phyloP scores from a whole-genome alignment of 345 rosid species.

The Eucalyptus coolabah region DNA sequence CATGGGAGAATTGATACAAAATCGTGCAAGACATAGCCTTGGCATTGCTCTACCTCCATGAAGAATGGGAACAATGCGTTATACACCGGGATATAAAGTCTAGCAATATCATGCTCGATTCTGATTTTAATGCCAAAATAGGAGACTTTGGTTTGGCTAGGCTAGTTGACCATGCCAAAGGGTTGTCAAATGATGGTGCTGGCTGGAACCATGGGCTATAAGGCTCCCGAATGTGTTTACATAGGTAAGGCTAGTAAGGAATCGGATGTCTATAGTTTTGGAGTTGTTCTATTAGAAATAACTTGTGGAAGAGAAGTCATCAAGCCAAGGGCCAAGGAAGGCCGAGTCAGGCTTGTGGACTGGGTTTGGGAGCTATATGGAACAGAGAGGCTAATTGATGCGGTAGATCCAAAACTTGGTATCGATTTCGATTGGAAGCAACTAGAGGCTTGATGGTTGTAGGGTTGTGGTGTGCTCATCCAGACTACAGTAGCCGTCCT shows the following conservation, averaged over 20 bases:
- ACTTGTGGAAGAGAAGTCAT: background rate
- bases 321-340: background rate
- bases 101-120: background rate
- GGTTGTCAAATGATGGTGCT: background rate
- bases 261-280: background rate
- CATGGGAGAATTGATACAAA: background rate
- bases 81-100: background rate
- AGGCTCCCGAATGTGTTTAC: background rate
- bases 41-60: background rate
- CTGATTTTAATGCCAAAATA: background rate
- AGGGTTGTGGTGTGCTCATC: background rate
- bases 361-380: background rate
- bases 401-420: background rate
- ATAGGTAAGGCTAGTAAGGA: background rate
- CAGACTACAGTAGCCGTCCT: background rate
- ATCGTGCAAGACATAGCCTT: background rate
- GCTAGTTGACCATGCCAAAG: background rate
- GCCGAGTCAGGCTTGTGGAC: background rate
- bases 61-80: background rate
- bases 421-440: background rate
- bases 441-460: background rate
- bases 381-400: background rate
- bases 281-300: background rate
- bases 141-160: background rate
- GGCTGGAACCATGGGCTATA: background rate